Percentiles rank a stretch among this genome's conserved stretches.
Evolutionary conservation across 176 grass and related monocot genomes (phyloP).

Genomic region (Oryza rufipogon): DNA sequence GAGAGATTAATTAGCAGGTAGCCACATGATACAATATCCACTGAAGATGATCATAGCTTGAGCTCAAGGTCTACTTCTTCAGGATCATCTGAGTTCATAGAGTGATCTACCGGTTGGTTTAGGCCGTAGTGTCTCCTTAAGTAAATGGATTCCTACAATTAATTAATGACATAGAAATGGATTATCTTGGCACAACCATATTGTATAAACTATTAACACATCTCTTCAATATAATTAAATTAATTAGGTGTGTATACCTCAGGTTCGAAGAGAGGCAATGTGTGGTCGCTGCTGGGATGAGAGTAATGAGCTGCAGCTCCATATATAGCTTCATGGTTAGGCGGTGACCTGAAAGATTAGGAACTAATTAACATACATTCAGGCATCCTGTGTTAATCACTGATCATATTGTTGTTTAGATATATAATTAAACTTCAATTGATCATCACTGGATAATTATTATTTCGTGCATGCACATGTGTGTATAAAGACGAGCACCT

Average conservation of each 20-base stretch:
- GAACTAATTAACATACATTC: background rate
- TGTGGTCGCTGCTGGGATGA: conserved; percentile 27
- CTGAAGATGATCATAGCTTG: conserved; percentile 43
- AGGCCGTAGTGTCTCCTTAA: conserved; percentile 29
- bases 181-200: background rate
- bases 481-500: conserved; percentile 21
- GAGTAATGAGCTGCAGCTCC: conserved; percentile 30
- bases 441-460: conserved; percentile 3
- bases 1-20: background rate
- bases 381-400: background rate
- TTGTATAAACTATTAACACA: no score
- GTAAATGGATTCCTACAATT: conserved; percentile 28
- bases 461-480: background rate
- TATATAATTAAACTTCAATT: background rate
- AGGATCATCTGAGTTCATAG: conserved; percentile 35
- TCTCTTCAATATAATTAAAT: background rate
- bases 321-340: conserved; percentile 26
- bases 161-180: background rate
- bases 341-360: conserved; percentile 29
- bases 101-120: conserved; percentile 27
- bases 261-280: conserved; percentile 48
- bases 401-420: background rate
- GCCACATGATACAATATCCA: background rate
- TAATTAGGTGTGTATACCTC: conserved; percentile 15
- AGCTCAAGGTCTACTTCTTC: conserved; percentile 61